These are phyloP conservation scores for Paecilomyces sp. DNA, from an alignment of 2,329 filamentous ascomycete species.

Conservation along the genomic window DNA sequence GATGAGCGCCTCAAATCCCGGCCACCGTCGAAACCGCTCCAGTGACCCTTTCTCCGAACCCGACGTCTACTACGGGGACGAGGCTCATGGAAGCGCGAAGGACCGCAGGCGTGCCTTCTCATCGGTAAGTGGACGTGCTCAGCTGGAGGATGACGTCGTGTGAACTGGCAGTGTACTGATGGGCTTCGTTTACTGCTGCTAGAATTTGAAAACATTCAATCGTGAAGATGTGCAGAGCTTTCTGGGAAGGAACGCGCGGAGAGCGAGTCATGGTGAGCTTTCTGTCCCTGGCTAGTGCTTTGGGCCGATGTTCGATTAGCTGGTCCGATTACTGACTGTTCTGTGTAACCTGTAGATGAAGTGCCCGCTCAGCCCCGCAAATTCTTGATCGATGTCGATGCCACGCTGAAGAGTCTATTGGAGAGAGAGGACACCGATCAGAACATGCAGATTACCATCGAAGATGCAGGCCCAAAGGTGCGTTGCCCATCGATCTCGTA, in stretches of 20 bases:
- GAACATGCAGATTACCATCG: slow-evolving; percentile 96
- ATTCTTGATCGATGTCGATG: slow-evolving; percentile 81
- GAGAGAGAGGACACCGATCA: slow-evolving; percentile 86
- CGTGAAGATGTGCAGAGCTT: slow-evolving; percentile 27
- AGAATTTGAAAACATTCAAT: slow-evolving; percentile 32
- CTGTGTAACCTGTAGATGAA: slow-evolving; percentile 55
- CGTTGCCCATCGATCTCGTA: background rate
- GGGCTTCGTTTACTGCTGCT: background rate
- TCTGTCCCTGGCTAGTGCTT: background rate
- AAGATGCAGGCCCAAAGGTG: slow-evolving; percentile 88
- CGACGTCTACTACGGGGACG: slow-evolving; percentile 53
- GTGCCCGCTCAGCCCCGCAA: slow-evolving; percentile 60
- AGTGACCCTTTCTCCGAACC: slow-evolving; percentile 52
- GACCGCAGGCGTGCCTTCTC: slow-evolving; percentile 48
- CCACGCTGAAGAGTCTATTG: slow-evolving; percentile 70
- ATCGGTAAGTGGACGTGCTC: slow-evolving; percentile 37
- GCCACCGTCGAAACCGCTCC: slow-evolving; percentile 33
- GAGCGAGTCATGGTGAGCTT: slow-evolving; percentile 38
- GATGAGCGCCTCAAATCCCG: slow-evolving; percentile 34
- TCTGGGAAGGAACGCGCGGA: slow-evolving; percentile 26
- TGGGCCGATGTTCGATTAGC: background rate
- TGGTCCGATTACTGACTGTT: slow-evolving; percentile 4
- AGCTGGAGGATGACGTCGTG: background rate
- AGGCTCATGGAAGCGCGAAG: slow-evolving; percentile 41
- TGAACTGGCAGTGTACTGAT: slow-evolving; percentile 6